Evolutionary conservation across 228 moss, liverwort and hornwort species (phyloP), one percentile per base, ranked within the genome.

Genomic region (Sphagnum fallax): DNA sequence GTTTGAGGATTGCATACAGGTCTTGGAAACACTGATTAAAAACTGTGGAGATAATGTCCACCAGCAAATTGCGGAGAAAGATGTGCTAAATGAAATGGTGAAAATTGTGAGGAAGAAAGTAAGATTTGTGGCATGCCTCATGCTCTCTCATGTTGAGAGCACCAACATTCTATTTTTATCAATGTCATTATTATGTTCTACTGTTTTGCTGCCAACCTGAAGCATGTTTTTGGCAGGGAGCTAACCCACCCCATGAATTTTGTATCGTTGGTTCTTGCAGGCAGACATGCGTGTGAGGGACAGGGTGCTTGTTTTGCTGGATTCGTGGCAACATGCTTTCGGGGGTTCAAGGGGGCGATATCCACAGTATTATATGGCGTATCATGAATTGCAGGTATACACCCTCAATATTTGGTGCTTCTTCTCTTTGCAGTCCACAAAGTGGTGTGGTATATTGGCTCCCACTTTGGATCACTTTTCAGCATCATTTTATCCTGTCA

Each of bases 311-410:
- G 76, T 74, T 52, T 73, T 84, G 48, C 62, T 84, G 16, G 84
- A 84, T 55, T 78, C 84, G 16, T 84, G 84, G 84, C 84, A 84
- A 73, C 81, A 84, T 66, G 84, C 84, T 4, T 84, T 84, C 68
- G 81, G 81, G 16, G 84, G 84, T 62, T 66, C 84, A 32, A 75
- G 78, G 58, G 84, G 84, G 51, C 66, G 71, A 74, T 84, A 84
- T 53, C 84, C 81, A 5, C 84, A 84, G 50, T 84, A 84, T 65
- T 84, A 84, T 53, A 73, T 84, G 78, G 84, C 84, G 48, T 84
- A 73, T 61, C 81, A 84, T 50, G 84, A 84, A 60, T 63, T 84
- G 69, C 75, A 78, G 49, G 84, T 81, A 81, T 52, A 1, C 32
- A 3, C 32, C 32, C 32, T 32, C 32, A 32, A 32, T 32, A 32